These are phyloP conservation scores for Colletotrichum abscissum DNA, from an alignment of 2,329 filamentous ascomycete genomes.

Conservation along the genomic window DNA sequence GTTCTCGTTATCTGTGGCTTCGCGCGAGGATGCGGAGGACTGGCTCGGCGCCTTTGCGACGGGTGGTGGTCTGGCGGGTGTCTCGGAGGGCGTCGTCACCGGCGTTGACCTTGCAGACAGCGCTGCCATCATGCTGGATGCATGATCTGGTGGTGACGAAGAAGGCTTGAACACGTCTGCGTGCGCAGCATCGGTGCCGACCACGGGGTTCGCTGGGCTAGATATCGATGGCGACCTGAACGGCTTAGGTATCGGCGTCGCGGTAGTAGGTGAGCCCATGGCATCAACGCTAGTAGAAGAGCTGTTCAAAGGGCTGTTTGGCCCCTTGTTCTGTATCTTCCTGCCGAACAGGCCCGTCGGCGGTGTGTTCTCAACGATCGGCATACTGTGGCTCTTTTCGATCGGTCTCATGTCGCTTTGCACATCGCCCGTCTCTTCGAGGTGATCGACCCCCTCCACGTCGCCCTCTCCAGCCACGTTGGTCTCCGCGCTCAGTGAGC, in stretches of 20 bases:
- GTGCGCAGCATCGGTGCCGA: constrained; percentile 74
- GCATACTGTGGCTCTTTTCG: constrained; percentile 67
- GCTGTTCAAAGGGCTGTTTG: constrained; percentile 46
- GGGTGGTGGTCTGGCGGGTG: constrained; percentile 48
- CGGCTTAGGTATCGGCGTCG: constrained; percentile 39
- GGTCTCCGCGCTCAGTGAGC: constrained; percentile 49
- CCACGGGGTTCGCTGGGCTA: constrained; percentile 70
- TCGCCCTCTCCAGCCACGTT: constrained; percentile 57
- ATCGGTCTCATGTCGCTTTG: constrained; percentile 55
- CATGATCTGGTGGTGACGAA: constrained; percentile 67
- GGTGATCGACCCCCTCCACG: constrained; percentile 57
- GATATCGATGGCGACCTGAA: constrained; percentile 70
- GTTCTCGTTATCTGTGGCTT: constrained; percentile 53
- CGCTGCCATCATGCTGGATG: constrained; percentile 74
- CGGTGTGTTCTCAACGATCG: constrained; percentile 52
- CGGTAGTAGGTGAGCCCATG: constrained; percentile 50
- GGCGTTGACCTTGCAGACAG: constrained; percentile 72
- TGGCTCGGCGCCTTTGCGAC: constrained; percentile 54
- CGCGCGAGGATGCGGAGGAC: constrained; percentile 62
- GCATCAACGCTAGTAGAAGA: constrained; percentile 61
- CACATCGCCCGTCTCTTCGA: constrained; percentile 54
- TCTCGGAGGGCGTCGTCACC: constrained; percentile 53
- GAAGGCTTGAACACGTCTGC: constrained; percentile 72
- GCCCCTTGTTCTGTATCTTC: constrained; percentile 54
- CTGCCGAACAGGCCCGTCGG: constrained; percentile 62